phyloP scores from a whole-genome alignment of 1,284 basidiomycete species.

The Austroboletus sp. region DNA sequence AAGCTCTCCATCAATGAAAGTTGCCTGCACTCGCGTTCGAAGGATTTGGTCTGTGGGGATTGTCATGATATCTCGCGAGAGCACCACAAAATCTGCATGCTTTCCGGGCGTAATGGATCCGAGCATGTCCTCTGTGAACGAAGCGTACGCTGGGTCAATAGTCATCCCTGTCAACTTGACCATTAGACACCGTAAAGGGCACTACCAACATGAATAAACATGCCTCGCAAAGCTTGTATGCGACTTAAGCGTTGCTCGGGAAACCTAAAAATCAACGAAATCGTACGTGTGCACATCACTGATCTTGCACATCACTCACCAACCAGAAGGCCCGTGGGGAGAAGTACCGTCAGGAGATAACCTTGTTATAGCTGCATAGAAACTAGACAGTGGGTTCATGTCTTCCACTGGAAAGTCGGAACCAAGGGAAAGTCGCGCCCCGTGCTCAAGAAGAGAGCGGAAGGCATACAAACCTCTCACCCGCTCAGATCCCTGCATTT shows the following conservation, averaged over 20 bases:
- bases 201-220: slow-evolving; percentile 31
- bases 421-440: slow-evolving; percentile 64
- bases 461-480: slow-evolving; percentile 85
- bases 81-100: slow-evolving; percentile 74
- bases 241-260: slow-evolving; percentile 73
- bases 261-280: slow-evolving; percentile 49
- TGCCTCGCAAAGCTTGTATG: slow-evolving; percentile 61
- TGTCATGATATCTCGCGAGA: slow-evolving; percentile 77
- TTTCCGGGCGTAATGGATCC: slow-evolving; percentile 75
- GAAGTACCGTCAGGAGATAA: slow-evolving; percentile 66
- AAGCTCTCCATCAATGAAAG: slow-evolving; percentile 70
- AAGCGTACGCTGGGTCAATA: slow-evolving; percentile 78
- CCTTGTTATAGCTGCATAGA: slow-evolving; percentile 81
- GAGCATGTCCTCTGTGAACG: slow-evolving; percentile 67
- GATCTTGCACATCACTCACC: slow-evolving; percentile 42
- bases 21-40: slow-evolving; percentile 63
- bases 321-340: slow-evolving; percentile 77
- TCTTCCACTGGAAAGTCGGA: slow-evolving; percentile 88
- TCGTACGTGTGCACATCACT: neutral
- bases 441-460: slow-evolving; percentile 58
- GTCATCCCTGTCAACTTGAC: slow-evolving; percentile 49
- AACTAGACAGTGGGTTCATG: slow-evolving; percentile 69
- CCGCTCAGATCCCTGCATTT: slow-evolving; percentile 67
- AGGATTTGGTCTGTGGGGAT: slow-evolving; percentile 58
- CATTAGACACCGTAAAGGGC: slow-evolving; percentile 5